phyloP scores from a whole-genome alignment of 2,329 filamentous ascomycete genomes.

The Botrytis tulipae region DNA sequence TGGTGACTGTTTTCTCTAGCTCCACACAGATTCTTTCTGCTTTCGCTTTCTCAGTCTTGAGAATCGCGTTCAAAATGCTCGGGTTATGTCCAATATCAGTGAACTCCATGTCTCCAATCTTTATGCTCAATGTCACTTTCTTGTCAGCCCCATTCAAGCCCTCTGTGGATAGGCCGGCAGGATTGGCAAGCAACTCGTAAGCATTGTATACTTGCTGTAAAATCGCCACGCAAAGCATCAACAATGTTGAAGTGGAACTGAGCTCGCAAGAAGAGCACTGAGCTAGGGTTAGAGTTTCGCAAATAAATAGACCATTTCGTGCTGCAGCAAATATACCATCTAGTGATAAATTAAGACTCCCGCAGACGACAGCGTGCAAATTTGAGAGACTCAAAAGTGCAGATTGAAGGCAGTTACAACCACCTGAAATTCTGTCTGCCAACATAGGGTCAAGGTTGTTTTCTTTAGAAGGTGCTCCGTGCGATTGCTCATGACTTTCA shows the following conservation, averaged over 20 bases:
- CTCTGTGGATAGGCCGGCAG: neutral
- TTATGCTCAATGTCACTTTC: neutral
- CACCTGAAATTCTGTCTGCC: neutral
- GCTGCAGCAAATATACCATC: neutral
- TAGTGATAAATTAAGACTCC: neutral
- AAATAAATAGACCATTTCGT: neutral
- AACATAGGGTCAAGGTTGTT: neutral
- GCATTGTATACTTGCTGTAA: constrained; percentile 1
- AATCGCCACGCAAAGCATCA: constrained; percentile 5
- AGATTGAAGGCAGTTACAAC: neutral
- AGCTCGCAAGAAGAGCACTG: neutral
- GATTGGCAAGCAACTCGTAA: neutral
- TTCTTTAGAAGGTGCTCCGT: neutral
- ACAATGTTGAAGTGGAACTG: neutral
- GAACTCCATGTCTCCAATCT: constrained; percentile 1
- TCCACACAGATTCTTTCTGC: neutral
- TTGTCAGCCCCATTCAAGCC: neutral
- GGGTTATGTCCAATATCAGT: neutral
- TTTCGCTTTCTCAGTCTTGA: neutral
- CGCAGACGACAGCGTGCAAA: neutral
- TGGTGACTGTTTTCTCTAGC: neutral
- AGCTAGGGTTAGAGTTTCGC: neutral
- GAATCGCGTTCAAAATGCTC: neutral
- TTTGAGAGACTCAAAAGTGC: neutral
- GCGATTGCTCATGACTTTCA: neutral